phyloP scores from a whole-genome alignment of 2,329 filamentous ascomycete genomes.

The Penicillium sp. region DNA sequence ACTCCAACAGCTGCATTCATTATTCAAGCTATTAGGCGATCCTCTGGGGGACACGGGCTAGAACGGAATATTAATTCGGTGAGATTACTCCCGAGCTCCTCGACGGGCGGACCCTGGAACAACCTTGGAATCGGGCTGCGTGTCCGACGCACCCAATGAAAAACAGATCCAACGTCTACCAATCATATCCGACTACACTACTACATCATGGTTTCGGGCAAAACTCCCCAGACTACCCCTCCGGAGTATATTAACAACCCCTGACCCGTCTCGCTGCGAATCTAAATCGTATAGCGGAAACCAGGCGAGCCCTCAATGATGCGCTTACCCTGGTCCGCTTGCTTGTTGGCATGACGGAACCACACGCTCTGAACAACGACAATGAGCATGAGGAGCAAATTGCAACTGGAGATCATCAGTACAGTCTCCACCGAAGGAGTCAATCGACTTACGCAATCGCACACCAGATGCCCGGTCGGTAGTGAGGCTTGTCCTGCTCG shows the following conservation, averaged over 20 bases:
- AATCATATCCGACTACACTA: background rate
- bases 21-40: background rate
- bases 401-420: conserved; percentile 34
- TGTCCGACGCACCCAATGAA: background rate
- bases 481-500: conserved; percentile 38
- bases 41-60: background rate
- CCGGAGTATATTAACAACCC: background rate
- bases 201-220: background rate
- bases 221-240: background rate
- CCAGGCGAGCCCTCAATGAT: conserved; percentile 40
- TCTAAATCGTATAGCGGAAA: conserved; percentile 44
- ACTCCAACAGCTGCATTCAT: background rate
- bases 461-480: conserved; percentile 40
- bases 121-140: too few species aligned
- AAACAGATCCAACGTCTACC: background rate
- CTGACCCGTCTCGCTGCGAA: background rate
- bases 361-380: conserved; percentile 34
- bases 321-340: conserved; percentile 40
- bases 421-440: background rate
- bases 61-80: background rate
- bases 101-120: too few species aligned
- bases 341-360: conserved; percentile 40
- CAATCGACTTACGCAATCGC: conserved; percentile 34
- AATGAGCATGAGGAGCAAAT: conserved; percentile 40
- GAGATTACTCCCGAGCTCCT: background rate